These are phyloP conservation scores for Phytophthora capsici DNA, from an alignment of 352 stramenopile genomes.

Conservation along the genomic window DNA sequence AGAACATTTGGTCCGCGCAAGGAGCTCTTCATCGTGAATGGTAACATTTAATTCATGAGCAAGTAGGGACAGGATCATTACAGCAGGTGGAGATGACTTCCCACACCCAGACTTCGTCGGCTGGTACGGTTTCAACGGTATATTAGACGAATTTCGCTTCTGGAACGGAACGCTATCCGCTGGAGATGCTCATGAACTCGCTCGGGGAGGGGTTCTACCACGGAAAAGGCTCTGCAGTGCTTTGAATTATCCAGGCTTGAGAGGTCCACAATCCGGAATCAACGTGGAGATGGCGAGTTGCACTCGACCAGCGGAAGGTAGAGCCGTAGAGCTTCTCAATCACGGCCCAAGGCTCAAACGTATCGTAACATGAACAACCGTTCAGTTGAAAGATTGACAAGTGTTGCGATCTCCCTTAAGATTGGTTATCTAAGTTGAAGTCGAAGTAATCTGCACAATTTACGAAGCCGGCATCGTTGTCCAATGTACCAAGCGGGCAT, in stretches of 20 bases:
- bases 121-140: slow-evolving; percentile 57
- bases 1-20: slow-evolving; percentile 20
- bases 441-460: too few species aligned
- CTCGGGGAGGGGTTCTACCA: slow-evolving; percentile 7
- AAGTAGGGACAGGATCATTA: slow-evolving; percentile 54
- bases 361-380: too few species aligned
- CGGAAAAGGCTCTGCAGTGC: slow-evolving; percentile 8
- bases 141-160: too few species aligned
- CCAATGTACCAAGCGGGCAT: too few species aligned
- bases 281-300: slow-evolving; percentile 27
- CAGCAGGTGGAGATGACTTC: slow-evolving; percentile 22
- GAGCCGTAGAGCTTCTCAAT: slow-evolving; percentile 10
- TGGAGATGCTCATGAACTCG: neutral
- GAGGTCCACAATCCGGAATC: slow-evolving; percentile 19
- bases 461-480: too few species aligned
- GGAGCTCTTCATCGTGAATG: slow-evolving; percentile 44
- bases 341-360: too few species aligned
- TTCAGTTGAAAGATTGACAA: too few species aligned
- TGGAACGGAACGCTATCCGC: too few species aligned
- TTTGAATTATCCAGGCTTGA: slow-evolving; percentile 20
- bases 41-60: slow-evolving; percentile 40
- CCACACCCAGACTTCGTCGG: slow-evolving; percentile 36
- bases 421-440: too few species aligned
- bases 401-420: too few species aligned
- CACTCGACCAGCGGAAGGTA: slow-evolving; percentile 17